These are phyloP conservation scores for Heritiera littoralis DNA, from an alignment of 345 rosid genomes.

Conservation along the genomic window DNA sequence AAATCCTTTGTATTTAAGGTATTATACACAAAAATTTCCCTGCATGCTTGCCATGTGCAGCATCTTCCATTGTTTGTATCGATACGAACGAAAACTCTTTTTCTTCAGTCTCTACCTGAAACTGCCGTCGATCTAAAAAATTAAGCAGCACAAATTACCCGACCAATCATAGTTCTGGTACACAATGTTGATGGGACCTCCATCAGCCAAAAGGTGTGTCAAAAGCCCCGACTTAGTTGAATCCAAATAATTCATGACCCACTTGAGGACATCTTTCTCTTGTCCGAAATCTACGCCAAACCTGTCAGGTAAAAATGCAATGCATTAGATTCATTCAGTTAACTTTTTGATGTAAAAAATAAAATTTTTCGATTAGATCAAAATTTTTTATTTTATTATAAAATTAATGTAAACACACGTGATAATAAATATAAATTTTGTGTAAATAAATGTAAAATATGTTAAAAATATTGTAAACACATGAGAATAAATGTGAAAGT, in stretches of 20 bases:
- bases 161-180: conserved; percentile 86
- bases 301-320: conserved; percentile 40
- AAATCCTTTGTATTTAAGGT: not conserved
- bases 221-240: conserved; percentile 68
- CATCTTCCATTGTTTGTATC: not conserved
- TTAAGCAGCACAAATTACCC: conserved; percentile 35
- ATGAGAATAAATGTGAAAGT: too few species aligned
- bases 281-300: conserved; percentile 67
- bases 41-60: not conserved
- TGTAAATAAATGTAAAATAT: too few species aligned
- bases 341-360: too few species aligned
- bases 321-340: not conserved
- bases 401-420: too few species aligned
- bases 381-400: too few species aligned
- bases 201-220: conserved; percentile 72
- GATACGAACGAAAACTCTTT: not conserved
- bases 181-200: conserved; percentile 55
- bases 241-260: conserved; percentile 73
- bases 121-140: not conserved
- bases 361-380: too few species aligned
- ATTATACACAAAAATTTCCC: not conserved
- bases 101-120: not conserved
- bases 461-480: too few species aligned
- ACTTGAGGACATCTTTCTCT: conserved; percentile 66
- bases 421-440: too few species aligned